Evolutionary conservation across 2,329 filamentous ascomycete genomes (phyloP).

Genomic region (Xylaria sp.): DNA sequence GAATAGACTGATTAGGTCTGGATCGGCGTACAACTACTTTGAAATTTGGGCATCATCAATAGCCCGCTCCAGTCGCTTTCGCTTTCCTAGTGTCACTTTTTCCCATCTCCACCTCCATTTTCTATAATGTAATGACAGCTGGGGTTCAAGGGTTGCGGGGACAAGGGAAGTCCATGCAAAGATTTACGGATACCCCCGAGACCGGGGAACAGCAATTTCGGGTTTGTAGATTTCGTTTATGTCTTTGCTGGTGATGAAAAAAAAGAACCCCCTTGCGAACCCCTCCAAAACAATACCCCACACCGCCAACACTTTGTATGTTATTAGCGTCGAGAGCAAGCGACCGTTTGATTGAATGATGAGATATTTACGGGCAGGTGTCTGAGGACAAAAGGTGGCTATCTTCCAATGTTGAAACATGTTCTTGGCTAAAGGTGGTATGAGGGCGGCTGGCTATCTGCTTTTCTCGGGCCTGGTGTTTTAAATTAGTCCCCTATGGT

Average conservation of each 20-base stretch:
- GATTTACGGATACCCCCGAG: slow-evolving; percentile 35
- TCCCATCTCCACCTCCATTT: slow-evolving; percentile 14
- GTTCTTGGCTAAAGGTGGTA: slow-evolving; percentile 3
- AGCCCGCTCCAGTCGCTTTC: background rate
- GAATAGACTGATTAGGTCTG: slow-evolving; percentile 18
- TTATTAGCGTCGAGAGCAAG: slow-evolving; percentile 26
- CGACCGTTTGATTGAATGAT: slow-evolving; percentile 12
- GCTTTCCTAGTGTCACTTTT: background rate
- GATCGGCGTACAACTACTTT: slow-evolving; percentile 16
- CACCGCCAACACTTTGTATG: slow-evolving; percentile 22
- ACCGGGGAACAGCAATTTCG: slow-evolving; percentile 24
- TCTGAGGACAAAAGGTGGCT: slow-evolving; percentile 15
- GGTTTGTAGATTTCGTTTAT: slow-evolving; percentile 24
- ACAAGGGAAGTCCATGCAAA: slow-evolving; percentile 27
- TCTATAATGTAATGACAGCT: slow-evolving; percentile 38
- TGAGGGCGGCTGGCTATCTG: slow-evolving; percentile 1
- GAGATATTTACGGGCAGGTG: slow-evolving; percentile 9
- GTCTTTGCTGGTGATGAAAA: slow-evolving; percentile 16
- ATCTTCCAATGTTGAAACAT: slow-evolving; percentile 12
- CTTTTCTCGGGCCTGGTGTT: slow-evolving; percentile 21
- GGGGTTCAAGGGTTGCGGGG: slow-evolving; percentile 32
- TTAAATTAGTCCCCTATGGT: slow-evolving; percentile 6
- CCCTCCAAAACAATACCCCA: slow-evolving; percentile 20
- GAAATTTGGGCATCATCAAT: slow-evolving; percentile 14
- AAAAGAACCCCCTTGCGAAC: background rate